Evolutionary conservation across 345 rosid species (phyloP), one percentile per base, ranked within the genome.

Genomic region (Boechera stricta): DNA sequence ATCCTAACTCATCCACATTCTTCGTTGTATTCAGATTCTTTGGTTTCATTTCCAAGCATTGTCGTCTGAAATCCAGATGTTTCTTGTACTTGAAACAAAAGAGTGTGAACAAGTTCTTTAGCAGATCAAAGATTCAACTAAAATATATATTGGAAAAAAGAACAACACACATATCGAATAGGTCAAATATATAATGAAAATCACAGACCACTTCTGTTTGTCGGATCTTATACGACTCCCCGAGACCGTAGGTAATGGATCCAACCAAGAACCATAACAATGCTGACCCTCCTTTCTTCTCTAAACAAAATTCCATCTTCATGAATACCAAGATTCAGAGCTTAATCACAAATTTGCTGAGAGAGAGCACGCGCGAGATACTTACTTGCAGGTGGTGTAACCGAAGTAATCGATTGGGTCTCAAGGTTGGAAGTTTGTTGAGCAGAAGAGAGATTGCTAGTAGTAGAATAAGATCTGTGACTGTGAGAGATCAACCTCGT

Each of bases 181-280:
- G 51, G 10, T 48, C 5, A 2, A 2, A 45, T 6, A n/a, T 47
- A n/a, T 48, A 35, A 38, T 33, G n/a, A 55, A 38, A 69, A 56
- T 28, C 36, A 56, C 63, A 29, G 32, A 92, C 94, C 90, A 85
- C 87, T 71, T 87, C 97, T 69, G 76, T 84, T 72, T 96, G 85
- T 75, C 89, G 76, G 64, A 85, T 59, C 67, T 84, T 79, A 81
- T 86, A 92, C 92, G 87, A 85, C 70, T 88, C 86, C 44, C 90
- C 92, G 58, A 93, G 88, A 55, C 93, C 92, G 69, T 88, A 93
- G 61, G 89, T 69, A 56, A 85, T 73, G 71, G 87, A 89, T 71
- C 94, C 97, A 54, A 87, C 89, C 59, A 91, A 52, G 77, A 88
- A 90, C 55, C 90, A 85, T 77, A 90, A 75, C 85, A 87, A 83